Evolutionary conservation across 257 asterid genomes (phyloP).

Genomic region (Nicotiana tabacum): DNA sequence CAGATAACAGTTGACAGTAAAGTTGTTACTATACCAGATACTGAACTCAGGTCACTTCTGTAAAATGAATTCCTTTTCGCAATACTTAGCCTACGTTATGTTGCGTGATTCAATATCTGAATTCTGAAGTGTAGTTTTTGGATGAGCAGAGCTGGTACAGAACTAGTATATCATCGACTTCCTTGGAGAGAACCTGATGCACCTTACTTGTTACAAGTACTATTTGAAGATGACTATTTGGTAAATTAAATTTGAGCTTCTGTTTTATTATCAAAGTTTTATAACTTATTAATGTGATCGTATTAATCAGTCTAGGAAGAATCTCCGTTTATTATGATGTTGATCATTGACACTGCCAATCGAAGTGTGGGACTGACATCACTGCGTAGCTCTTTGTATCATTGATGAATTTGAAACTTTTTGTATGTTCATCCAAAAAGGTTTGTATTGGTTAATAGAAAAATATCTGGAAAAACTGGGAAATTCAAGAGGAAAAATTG

Average conservation of each 20-base stretch:
- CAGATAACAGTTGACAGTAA: conserved; percentile 68
- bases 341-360: neutral
- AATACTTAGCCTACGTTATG: neutral
- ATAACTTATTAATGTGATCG: neutral
- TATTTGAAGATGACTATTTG: conserved; percentile 72
- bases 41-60: conserved; percentile 54
- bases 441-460: neutral
- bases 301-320: neutral
- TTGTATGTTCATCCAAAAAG: neutral
- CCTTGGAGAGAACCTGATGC: conserved; percentile 98
- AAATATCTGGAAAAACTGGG: neutral
- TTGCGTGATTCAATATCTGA: neutral
- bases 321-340: neutral
- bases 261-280: neutral
- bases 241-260: conserved; percentile 29
- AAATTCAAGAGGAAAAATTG: neutral
- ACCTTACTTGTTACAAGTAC: conserved; percentile 59
- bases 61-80: neutral
- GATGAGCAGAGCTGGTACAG: conserved; percentile 51
- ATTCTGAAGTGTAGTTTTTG: neutral
- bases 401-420: neutral
- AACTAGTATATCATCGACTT: conserved; percentile 70
- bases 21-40: conserved; percentile 49
- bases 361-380: neutral
- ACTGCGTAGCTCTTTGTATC: neutral